Percentiles rank a stretch among this genome's conserved stretches.
Conservation (phyloP, 352 stramenopile genomes). For the Pythium grandisporangium region DNA sequence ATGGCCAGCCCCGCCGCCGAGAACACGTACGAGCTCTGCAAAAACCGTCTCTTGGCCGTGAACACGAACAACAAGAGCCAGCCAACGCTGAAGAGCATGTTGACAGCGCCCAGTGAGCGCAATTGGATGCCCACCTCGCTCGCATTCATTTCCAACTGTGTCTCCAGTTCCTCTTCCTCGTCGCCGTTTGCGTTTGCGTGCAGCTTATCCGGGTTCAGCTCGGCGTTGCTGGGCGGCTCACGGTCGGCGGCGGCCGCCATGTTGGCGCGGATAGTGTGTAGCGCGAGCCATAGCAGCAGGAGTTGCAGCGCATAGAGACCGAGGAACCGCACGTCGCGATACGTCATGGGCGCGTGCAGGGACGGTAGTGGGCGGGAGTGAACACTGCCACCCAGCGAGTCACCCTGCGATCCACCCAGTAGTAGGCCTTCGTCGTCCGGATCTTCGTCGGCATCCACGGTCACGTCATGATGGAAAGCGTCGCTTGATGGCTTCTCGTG, state of each 20-base stretch:
- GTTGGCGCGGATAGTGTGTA: slow-evolving; percentile 25
- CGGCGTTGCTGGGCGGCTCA: neutral
- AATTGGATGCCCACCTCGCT: slow-evolving; percentile 40
- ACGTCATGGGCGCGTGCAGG: slow-evolving; percentile 45
- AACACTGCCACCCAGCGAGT: too few relatives aligned
- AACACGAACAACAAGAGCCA: slow-evolving; percentile 73
- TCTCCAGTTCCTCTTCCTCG: slow-evolving; percentile 9
- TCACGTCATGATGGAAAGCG: too few relatives aligned
- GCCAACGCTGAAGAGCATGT: slow-evolving; percentile 57
- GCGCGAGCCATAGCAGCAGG: slow-evolving; percentile 35
- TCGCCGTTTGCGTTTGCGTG: neutral
- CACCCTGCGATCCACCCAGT: too few relatives aligned
- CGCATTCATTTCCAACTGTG: slow-evolving; percentile 17
- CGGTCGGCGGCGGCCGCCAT: slow-evolving; percentile 3
- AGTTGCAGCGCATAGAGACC: slow-evolving; percentile 41
- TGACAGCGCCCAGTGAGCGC: slow-evolving; percentile 57
- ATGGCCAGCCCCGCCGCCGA: slow-evolving; percentile 41
- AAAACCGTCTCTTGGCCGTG: slow-evolving; percentile 62
- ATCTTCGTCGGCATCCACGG: too few relatives aligned
- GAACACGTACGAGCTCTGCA: slow-evolving; percentile 60
- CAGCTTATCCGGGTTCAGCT: neutral
- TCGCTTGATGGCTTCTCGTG: too few relatives aligned
- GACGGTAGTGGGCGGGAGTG: slow-evolving; percentile 49
- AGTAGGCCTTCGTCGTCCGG: too few relatives aligned
- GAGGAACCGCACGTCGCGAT: slow-evolving; percentile 47